Percentiles rank a stretch among this genome's conserved stretches.
Evolutionary conservation across 106 monocot species (phyloP).

Genomic region (Dendrobium nobile): DNA sequence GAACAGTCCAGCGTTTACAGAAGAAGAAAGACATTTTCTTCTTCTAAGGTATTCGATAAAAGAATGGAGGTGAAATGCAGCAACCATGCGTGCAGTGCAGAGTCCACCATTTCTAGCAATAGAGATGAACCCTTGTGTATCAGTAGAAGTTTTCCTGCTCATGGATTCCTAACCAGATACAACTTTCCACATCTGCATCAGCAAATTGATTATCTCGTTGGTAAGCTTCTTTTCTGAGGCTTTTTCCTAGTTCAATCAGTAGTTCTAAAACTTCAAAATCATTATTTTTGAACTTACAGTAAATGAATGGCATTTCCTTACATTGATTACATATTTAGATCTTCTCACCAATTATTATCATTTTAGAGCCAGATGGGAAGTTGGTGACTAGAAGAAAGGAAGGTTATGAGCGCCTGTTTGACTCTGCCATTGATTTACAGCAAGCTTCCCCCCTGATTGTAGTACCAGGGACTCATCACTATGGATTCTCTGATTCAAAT

Average conservation of each 20-base stretch:
- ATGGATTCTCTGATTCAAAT: conserved; percentile 18
- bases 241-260: too few relatives aligned
- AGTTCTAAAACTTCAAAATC: too few relatives aligned
- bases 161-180: conserved; percentile 1
- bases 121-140: conserved; percentile 19
- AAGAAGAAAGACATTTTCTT: conserved; percentile 27
- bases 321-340: not conserved
- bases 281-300: too few relatives aligned
- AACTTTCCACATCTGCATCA: not conserved
- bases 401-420: not conserved
- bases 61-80: conserved; percentile 1
- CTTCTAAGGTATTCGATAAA: not conserved
- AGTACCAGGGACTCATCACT: not conserved
- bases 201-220: not conserved
- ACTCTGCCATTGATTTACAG: not conserved
- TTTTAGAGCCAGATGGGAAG: not conserved
- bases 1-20: conserved; percentile 34
- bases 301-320: not conserved
- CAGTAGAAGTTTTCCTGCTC: not conserved
- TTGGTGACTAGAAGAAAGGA: conserved; percentile 3
- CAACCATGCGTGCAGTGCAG: conserved; percentile 33
- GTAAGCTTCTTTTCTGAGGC: not conserved
- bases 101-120: conserved; percentile 37
- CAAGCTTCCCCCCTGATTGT: not conserved
- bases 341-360: not conserved